Evolutionary conservation across 345 rosid species (phyloP), one percentile per base, ranked within the genome.

Genomic region (Cardamine occulta): DNA sequence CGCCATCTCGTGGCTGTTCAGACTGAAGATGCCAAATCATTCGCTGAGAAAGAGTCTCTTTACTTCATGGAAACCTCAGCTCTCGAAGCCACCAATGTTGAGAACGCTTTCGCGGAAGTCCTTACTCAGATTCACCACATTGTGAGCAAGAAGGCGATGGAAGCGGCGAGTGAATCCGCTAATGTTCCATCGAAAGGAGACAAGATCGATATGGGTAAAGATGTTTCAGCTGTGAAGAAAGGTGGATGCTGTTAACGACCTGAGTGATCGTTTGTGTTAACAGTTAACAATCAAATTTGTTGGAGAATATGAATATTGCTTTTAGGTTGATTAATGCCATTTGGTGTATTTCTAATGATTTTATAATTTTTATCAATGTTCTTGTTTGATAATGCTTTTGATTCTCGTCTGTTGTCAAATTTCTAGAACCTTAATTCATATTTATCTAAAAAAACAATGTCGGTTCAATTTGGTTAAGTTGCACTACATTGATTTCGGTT

Each of bases 41-140:
- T 85, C 17, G 87, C 88, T 0, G 88, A 85, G 80, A 81, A 65
- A 63, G 88, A 80, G 47, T 81, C 81, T 17, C 83, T 81, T 7
- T 85, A 73, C 82, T 85, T 85, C 75, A 85, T 85, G 85, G 88
- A 85, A 67, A 85, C 88, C 2, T 85, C 88, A 1, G 88, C 88
- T 37, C 80, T 85, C 3, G 88, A 84, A 67, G 75, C 89, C 19
- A 68, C 79, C 3, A 85, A 84, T 26, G 89, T 85, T 8, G 89
- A 85, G 76, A 76, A 80, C 4, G 87, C 88, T 8, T 85, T 85
- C 21, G 72, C 87, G 0, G 85, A 85, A 76, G 84, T 84, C 8
- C 85, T 84, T 26, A 84, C 84, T 52, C 85, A 85, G 79, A 85
- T 85, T 52, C 80, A 84, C 62, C 73, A 49, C 21, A 73, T 85